Percentiles rank a stretch among this genome's conserved stretches.
Conservation (phyloP, 495 filamentous ascomycete genomes). For the Xylaria nigripes region DNA sequence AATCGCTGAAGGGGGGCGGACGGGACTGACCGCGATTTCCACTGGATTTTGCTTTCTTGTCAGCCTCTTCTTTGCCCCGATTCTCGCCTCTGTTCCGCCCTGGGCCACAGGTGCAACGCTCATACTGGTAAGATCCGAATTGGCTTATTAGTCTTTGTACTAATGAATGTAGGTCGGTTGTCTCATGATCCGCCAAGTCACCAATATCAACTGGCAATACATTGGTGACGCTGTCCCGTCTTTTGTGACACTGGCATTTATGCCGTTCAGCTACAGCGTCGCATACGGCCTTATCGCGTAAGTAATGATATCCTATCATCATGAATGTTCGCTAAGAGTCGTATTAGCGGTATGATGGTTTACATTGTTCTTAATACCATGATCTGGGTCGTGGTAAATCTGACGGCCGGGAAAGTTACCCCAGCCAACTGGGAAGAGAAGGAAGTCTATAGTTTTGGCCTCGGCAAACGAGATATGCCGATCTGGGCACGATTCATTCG, state of each 20-base stretch:
- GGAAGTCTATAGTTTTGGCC: constrained; percentile 65
- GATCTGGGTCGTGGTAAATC: constrained; percentile 47
- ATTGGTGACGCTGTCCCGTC: constrained; percentile 67
- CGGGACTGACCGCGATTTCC: constrained; percentile 66
- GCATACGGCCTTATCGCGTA: constrained; percentile 71
- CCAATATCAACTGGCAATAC: constrained; percentile 46
- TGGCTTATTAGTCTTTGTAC: neutral
- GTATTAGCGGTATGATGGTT: constrained; percentile 57
- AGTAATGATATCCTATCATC: constrained; percentile 15
- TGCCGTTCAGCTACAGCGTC: constrained; percentile 76
- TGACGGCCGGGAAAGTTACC: constrained; percentile 51
- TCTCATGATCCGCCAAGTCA: constrained; percentile 50
- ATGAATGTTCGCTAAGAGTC: neutral
- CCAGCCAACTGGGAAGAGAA: constrained; percentile 66
- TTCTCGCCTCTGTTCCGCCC: constrained; percentile 74
- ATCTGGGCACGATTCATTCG: constrained; percentile 19
- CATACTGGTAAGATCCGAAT: constrained; percentile 49
- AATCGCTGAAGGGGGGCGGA: constrained; percentile 73
- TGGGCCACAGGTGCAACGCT: constrained; percentile 80
- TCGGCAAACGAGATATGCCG: constrained; percentile 28
- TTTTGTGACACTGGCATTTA: constrained; percentile 69
- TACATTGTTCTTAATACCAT: constrained; percentile 60
- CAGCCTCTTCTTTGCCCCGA: constrained; percentile 73
- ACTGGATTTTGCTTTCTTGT: constrained; percentile 70
- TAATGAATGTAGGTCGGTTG: constrained; percentile 39